phyloP scores from a whole-genome alignment of 192 early-diverging fungal genomes.

The Gigaspora rosea region DNA sequence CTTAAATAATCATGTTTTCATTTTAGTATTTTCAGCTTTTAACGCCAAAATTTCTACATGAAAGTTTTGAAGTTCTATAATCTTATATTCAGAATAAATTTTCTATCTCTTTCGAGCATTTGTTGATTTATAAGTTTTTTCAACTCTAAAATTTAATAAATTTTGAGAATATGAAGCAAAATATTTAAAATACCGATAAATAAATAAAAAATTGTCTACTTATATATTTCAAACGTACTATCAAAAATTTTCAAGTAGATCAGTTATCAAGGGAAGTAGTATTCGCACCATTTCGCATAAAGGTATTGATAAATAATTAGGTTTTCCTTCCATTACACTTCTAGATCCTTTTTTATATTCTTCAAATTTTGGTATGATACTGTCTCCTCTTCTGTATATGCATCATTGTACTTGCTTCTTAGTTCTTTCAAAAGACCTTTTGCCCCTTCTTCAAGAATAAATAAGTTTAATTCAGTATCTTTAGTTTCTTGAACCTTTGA shows the following conservation, averaged over 20 bases:
- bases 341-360: too few species aligned
- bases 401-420: too few species aligned
- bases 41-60: neutral
- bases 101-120: constrained; percentile 1
- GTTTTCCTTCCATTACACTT: too few species aligned
- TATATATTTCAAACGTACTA: constrained; percentile 7
- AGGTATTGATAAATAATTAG: constrained; percentile 12
- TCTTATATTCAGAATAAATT: neutral
- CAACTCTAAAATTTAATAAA: constrained; percentile 16
- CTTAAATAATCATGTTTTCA: neutral
- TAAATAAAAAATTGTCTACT: neutral
- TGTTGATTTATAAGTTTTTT: constrained; percentile 19
- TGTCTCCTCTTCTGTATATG: too few species aligned
- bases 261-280: constrained; percentile 11
- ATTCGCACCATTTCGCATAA: constrained; percentile 4
- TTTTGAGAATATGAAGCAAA: neutral
- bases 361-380: too few species aligned
- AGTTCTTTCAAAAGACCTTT: too few species aligned
- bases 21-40: neutral
- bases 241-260: constrained; percentile 18
- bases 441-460: too few species aligned
- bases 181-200: neutral
- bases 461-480: too few species aligned
- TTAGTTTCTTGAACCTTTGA: too few species aligned
- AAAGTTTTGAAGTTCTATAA: neutral